phyloP scores from a whole-genome alignment of 2,329 filamentous ascomycete genomes.

The Pseudomassariella vexata region DNA sequence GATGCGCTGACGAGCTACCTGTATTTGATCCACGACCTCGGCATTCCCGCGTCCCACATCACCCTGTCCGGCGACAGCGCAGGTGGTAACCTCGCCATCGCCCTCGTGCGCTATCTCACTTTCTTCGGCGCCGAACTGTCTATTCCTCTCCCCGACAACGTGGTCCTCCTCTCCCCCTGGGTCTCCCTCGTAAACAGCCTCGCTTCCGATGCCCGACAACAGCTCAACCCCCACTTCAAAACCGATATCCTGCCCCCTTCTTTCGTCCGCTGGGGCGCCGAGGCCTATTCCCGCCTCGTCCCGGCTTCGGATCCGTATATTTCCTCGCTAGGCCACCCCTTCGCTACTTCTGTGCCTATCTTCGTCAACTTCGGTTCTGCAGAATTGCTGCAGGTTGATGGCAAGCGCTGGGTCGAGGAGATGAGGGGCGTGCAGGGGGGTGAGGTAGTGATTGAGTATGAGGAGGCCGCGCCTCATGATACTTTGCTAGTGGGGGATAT shows the following conservation, averaged over 20 bases:
- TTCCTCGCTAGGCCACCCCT: slow-evolving; percentile 15
- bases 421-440: slow-evolving; percentile 17
- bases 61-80: slow-evolving; percentile 39
- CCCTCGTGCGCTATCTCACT: slow-evolving; percentile 36
- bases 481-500: slow-evolving; percentile 32
- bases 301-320: slow-evolving; percentile 10
- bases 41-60: slow-evolving; percentile 30
- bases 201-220: slow-evolving; percentile 10
- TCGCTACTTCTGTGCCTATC: slow-evolving; percentile 15
- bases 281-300: slow-evolving; percentile 17
- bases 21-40: slow-evolving; percentile 31
- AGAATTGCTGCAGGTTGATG: slow-evolving; percentile 27
- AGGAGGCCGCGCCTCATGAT: slow-evolving; percentile 37
- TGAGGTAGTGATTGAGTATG: slow-evolving; percentile 29
- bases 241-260: slow-evolving; percentile 31
- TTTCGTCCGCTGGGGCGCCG: slow-evolving; percentile 34
- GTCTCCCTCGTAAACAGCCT: slow-evolving; percentile 10
- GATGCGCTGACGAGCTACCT: slow-evolving; percentile 36
- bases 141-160: slow-evolving; percentile 28
- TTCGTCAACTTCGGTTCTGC: slow-evolving; percentile 14
- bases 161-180: slow-evolving; percentile 25
- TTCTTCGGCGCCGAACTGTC: slow-evolving; percentile 27
- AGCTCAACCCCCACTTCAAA: slow-evolving; percentile 11
- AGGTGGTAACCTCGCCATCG: slow-evolving; percentile 35
- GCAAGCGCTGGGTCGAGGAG: slow-evolving; percentile 53